Evolutionary conservation across 2,329 filamentous ascomycete species (phyloP).

Genomic region (Torrubiella hemipterigena): DNA sequence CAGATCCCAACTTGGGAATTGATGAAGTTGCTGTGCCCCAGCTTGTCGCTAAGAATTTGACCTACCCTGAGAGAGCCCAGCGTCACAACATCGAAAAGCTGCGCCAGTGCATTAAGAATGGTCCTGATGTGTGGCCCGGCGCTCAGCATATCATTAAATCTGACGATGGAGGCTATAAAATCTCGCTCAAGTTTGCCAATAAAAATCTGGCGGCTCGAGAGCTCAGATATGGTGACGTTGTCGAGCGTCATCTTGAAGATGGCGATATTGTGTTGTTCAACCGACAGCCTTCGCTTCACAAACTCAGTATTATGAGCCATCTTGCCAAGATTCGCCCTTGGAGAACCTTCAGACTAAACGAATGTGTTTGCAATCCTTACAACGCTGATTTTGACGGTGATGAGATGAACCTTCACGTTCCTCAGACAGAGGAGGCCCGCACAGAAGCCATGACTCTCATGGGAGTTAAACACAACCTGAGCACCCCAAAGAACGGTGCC

Average conservation of each 20-base stretch:
- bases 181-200: conserved; percentile 65
- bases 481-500: conserved; percentile 93
- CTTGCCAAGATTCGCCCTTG: conserved; percentile 86
- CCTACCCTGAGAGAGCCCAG: conserved; percentile 83
- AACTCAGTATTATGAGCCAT: conserved; percentile 96
- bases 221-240: conserved; percentile 72
- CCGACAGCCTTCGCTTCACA: conserved; percentile 92
- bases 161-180: conserved; percentile 54
- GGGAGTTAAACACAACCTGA: conserved; percentile 94
- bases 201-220: conserved; percentile 59
- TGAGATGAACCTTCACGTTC: conserved; percentile 98
- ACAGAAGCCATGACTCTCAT: conserved; percentile 93
- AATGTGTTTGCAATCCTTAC: conserved; percentile 96
- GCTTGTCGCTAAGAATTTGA: conserved; percentile 90
- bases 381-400: conserved; percentile 99
- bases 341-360: conserved; percentile 92
- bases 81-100: conserved; percentile 79
- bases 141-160: conserved; percentile 73
- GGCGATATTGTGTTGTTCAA: conserved; percentile 97
- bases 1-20: conserved; percentile 86
- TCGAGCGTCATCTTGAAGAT: conserved; percentile 90
- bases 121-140: conserved; percentile 70
- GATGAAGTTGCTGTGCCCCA: conserved; percentile 88
- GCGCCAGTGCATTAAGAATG: conserved; percentile 60
- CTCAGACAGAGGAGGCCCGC: conserved; percentile 91